Base-by-base conservation (phyloP, 176 grass and related monocot genomes). In the Bolboschoenus planiculmis region DNA sequence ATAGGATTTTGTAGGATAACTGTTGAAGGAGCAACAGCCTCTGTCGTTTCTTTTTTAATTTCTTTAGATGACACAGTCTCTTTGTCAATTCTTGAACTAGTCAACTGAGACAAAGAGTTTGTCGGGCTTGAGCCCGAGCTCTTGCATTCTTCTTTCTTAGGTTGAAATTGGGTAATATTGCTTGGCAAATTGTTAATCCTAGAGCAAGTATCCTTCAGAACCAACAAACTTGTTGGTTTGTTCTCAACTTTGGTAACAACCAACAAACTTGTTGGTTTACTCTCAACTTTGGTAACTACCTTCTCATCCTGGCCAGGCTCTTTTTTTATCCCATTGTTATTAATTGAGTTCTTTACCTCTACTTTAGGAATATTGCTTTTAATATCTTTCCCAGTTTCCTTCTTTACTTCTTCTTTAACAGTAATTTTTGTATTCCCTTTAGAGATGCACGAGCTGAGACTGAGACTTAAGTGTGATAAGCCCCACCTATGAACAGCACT, bases 401-500 rank as follows among this genome's bases (percentile, higher is more conserved):
- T 88, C 48, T 74, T 65, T 23, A 67, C 63, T 46, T 58, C 68
- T 56, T 80, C 78, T 57, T 59, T 57, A 4, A 37, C 91, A 26
- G 66, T 54, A 83, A 5, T 18, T n/a, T 37, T 67, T 21, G 34
- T 67, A 21, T 86, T 92, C 56, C 94, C 90, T 81, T 79, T 85
- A 46, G 90, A 83, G 36, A 94, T 86, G 83, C 85, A 90, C 35
- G 87, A 89, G 42, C 95, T 91, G 80, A 98, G 85, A 93, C 82
- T 93, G 60, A 95, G 83, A 48, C 89, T 86, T 88, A 98, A 90
- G 88, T 94, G 87, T 79, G 85, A 86, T 48, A 93, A 85, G 20
- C 90, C 92, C 90, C 95, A 98, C 86, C 87, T 92, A 68, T 98
- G 90, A 74, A 98, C 86, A 37, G 92, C 95, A 85, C 95, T 98